Base-by-base conservation (phyloP, 768 basidiomycete species). In the Lentinula lateritia region DNA sequence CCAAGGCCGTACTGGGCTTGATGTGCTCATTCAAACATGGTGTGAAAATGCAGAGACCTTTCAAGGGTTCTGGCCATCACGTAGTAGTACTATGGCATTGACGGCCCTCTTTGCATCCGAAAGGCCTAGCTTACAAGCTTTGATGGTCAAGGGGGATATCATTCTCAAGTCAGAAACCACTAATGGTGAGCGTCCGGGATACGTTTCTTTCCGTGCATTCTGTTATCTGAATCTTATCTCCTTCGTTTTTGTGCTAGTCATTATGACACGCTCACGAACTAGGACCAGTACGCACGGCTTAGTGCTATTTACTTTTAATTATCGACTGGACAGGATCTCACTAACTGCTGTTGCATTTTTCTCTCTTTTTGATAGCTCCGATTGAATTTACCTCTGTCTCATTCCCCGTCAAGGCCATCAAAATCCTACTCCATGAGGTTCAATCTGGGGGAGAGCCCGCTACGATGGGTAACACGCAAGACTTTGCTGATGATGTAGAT, bases 201-300 rank as follows among this genome's bases (percentile, higher is more conserved):
- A 46, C 41, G n/a, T 34, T 64, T 62, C 59, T 57, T 56, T 52
- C 59, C 63, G 56, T 63, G 15, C 50, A 38, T n/a, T 28, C 56
- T 55, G 55, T 65, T 42, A 16, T 59, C 60, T 46, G 53, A 56
- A 42, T 18, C 16, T 65, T 52, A 46, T 60, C 55, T 61, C 59
- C 38, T 67, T 72, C 63, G 70, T 69, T 65, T 69, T 67, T 67
- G 61, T 58, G 61, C 63, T 70, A 96, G 94, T 93, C 68, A 98
- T 98, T 73, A 93, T 98, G 92, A 98, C 97, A 52, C 86, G 97
- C 63, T 96, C 96, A 36, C 82, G 86, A 68, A 92, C 97, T 55
- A 92, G 87, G 76, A 81, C 79, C 65, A 89, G 95, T 97, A 74
- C 72, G 89, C 74, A 63, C 62, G 43, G 15, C 53, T 62, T 50